Percentiles rank a stretch among this genome's conserved stretches.
Evolutionary conservation across 305 asterid genomes (phyloP).

Genomic region (Fraxinus nigra): DNA sequence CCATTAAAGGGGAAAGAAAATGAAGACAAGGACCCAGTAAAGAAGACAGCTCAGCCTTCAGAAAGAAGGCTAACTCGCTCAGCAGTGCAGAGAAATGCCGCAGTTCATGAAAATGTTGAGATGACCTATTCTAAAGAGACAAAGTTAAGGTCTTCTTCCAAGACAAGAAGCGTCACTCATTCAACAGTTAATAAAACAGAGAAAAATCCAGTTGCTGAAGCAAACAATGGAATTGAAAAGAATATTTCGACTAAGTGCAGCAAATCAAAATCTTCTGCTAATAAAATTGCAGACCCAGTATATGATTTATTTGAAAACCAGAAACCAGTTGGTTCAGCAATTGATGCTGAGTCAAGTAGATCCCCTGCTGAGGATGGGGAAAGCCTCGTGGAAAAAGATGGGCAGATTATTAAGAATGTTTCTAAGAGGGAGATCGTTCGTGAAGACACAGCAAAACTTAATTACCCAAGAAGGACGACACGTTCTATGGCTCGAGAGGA

Average conservation of each 20-base stretch:
- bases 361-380: neutral
- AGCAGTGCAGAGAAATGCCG: constrained; percentile 25
- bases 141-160: constrained; percentile 14
- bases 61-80: constrained; percentile 37
- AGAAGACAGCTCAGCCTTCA: constrained; percentile 25
- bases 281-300: neutral
- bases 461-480: constrained; percentile 27
- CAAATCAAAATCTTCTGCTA: constrained; percentile 5
- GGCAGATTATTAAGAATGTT: constrained; percentile 6
- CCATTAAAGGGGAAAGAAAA: constrained; percentile 16
- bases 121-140: constrained; percentile 16
- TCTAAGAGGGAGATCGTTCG: constrained; percentile 3
- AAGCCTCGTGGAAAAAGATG: constrained; percentile 15
- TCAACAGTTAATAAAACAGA: constrained; percentile 24
- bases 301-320: constrained; percentile 9
- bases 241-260: constrained; percentile 1
- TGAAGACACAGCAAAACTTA: constrained; percentile 20
- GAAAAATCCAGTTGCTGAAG: constrained; percentile 19
- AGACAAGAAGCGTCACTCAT: constrained; percentile 26
- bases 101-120: constrained; percentile 23
- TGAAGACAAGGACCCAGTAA: constrained; percentile 24
- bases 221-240: constrained; percentile 2
- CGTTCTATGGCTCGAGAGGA: constrained; percentile 30
- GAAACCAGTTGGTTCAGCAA: constrained; percentile 15
- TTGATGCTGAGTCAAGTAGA: constrained; percentile 7